Evolutionary conservation across 257 asterid genomes (phyloP), one percentile per base, ranked within the genome.

Genomic region (Coffea canephora): DNA sequence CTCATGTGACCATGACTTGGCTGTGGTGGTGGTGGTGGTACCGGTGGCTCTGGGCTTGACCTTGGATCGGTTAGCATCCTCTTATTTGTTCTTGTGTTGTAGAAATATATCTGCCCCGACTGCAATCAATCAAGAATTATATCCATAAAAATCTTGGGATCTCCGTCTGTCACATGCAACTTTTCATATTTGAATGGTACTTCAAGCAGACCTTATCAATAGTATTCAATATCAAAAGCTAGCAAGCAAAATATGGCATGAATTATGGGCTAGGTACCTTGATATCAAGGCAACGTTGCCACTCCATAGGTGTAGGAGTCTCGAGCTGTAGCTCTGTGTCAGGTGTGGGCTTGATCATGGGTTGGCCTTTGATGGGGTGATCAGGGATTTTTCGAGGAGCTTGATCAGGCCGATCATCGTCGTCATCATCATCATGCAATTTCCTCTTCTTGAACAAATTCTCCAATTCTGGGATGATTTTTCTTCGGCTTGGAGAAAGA

Each of bases 221-320:
- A 62, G 0, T 39, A 39, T 39, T 39, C 43, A 39, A 39, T 39
- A 39, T 4, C 43, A 4, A 46, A 57, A 13, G 23, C 41, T 27
- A 41, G 0, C 0, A 18, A 18, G 4, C 39, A 14, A 46, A 12
- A 10, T 16, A 11, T 16, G 23, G 1, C 27, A 2, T 62, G 36
- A 18, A 21, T 11, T 18, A 55, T 7, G 21, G 36, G 34, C 1
- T 31, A 31, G 14, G 23, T 75, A 92, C 97, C 97, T 88, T 89
- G 71, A 88, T 85, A 66, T 92, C 94, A 15, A 92, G 96, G 50
- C 93, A 90, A 67, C 90, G 80, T 79, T 92, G 97, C 97, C 97
- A 89, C 75, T 92, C 97, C 55, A 83, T 75, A 55, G 97, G 89
- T 5, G 85, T 79, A 0, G 87, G 91, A 79, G 90, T 79, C 55